phyloP scores from a whole-genome alignment of 176 grass and related monocot species.

The Cymbopogon citratus region DNA sequence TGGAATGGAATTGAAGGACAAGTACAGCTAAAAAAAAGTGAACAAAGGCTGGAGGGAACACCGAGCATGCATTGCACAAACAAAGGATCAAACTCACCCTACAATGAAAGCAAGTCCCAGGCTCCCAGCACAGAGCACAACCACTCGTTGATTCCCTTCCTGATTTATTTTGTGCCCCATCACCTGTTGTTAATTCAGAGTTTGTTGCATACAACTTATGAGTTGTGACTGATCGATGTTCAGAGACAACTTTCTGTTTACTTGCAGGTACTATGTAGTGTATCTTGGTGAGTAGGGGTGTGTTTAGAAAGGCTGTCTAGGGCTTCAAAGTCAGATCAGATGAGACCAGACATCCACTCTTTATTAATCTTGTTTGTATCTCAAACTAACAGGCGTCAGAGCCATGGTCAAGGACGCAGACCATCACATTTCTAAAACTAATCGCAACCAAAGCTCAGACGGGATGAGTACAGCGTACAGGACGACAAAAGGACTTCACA shows the following conservation, averaged over 20 bases:
- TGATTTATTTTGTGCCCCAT: background rate
- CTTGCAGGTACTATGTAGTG: constrained; percentile 20
- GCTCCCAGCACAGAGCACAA: constrained; percentile 17
- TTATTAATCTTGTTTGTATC: constrained; percentile 8
- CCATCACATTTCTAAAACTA: background rate
- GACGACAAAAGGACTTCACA: background rate
- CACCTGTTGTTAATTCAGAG: background rate
- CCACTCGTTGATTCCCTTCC: background rate
- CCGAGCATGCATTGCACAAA: background rate
- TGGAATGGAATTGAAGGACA: constrained; percentile 19
- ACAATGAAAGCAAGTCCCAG: constrained; percentile 27
- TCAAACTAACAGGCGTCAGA: background rate
- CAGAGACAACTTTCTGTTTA: constrained; percentile 24
- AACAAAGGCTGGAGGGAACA: background rate
- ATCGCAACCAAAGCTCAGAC: background rate
- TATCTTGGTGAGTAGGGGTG: background rate
- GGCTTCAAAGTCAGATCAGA: constrained; percentile 28
- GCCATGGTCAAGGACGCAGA: background rate
- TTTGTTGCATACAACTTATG: constrained; percentile 14
- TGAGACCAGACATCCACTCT: constrained; percentile 35
- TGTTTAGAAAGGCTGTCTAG: constrained; percentile 37
- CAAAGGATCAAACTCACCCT: constrained; percentile 18
- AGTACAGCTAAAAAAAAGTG: background rate
- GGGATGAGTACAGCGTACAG: background rate
- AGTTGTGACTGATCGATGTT: constrained; percentile 9